phyloP scores from a whole-genome alignment of 805 yeast genomes.

The Jamesozyma spencerorum region DNA sequence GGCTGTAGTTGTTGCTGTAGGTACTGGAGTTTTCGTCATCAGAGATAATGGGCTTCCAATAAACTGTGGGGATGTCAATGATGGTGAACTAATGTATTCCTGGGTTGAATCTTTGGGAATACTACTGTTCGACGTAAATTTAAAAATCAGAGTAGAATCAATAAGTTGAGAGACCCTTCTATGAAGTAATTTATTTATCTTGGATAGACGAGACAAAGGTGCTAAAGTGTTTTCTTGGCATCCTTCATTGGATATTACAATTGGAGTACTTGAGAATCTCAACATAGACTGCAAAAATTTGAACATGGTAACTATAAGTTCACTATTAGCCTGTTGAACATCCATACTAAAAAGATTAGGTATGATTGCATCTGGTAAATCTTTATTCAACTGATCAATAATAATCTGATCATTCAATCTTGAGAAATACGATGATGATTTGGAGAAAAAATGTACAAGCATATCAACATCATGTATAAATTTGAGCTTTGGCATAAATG shows the following conservation, averaged over 20 bases:
- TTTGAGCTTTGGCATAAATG: slow-evolving; percentile 19
- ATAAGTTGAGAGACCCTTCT: slow-evolving; percentile 16
- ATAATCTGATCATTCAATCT: slow-evolving; percentile 24
- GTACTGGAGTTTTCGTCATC: slow-evolving; percentile 10
- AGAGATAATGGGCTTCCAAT: slow-evolving; percentile 21
- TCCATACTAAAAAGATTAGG: slow-evolving; percentile 16
- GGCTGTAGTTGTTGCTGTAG: slow-evolving; percentile 3
- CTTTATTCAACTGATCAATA: slow-evolving; percentile 21
- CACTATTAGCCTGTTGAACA: slow-evolving; percentile 8
- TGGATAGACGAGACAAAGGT: slow-evolving; percentile 15
- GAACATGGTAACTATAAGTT: slow-evolving; percentile 19
- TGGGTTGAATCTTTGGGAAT: slow-evolving; percentile 8
- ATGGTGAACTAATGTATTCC: slow-evolving; percentile 20
- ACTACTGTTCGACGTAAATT: slow-evolving; percentile 6
- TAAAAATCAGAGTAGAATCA: slow-evolving; percentile 17
- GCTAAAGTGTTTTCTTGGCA: slow-evolving; percentile 11
- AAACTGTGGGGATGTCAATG: slow-evolving; percentile 25
- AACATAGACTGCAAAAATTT: slow-evolving; percentile 21
- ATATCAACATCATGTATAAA: slow-evolving; percentile 10
- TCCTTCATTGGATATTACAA: slow-evolving; percentile 10
- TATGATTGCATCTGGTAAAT: slow-evolving; percentile 17
- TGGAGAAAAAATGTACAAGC: slow-evolving; percentile 23
- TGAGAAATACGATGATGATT: slow-evolving; percentile 19
- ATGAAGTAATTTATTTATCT: slow-evolving; percentile 20
- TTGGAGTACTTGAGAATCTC: slow-evolving; percentile 9